Conservation (phyloP, 306 rosid genomes). For the Hippophae rhamnoides region DNA sequence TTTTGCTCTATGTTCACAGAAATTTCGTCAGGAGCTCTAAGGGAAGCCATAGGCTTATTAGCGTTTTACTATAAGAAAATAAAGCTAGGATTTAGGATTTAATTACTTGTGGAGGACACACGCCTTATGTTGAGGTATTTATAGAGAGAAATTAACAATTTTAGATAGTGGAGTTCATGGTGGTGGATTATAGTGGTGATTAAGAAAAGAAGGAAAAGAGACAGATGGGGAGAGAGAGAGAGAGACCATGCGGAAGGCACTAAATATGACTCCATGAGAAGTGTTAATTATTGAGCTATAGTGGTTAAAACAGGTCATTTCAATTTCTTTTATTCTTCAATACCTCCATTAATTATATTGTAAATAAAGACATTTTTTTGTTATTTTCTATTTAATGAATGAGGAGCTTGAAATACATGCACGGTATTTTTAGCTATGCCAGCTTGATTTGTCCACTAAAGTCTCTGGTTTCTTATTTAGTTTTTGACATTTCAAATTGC, state of each 20-base stretch:
- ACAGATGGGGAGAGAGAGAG: neutral
- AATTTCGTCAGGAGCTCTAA: conserved; percentile 19
- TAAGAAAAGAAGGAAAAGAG: neutral
- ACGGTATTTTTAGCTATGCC: no score
- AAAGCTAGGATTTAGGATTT: conserved; percentile 5
- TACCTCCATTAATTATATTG: no score
- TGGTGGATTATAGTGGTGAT: conserved; percentile 8
- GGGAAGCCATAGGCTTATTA: conserved; percentile 33
- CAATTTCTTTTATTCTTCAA: no score
- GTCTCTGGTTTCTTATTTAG: no score
- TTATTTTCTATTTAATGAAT: no score
- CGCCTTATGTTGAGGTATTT: conserved; percentile 24
- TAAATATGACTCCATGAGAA: neutral
- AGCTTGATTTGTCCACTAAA: no score
- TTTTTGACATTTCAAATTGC: no score
- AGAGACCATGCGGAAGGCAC: conserved; percentile 27
- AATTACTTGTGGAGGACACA: conserved; percentile 36
- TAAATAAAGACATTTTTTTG: no score
- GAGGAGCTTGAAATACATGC: no score
- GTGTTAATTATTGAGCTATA: neutral
- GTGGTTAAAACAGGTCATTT: neutral
- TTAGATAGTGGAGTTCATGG: conserved; percentile 13
- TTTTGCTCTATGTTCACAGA: conserved; percentile 19
- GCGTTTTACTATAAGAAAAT: neutral
- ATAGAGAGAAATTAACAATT: conserved; percentile 12